These are phyloP conservation scores for Mycena epipterygia DNA, from an alignment of 768 basidiomycete genomes.

Conservation along the genomic window DNA sequence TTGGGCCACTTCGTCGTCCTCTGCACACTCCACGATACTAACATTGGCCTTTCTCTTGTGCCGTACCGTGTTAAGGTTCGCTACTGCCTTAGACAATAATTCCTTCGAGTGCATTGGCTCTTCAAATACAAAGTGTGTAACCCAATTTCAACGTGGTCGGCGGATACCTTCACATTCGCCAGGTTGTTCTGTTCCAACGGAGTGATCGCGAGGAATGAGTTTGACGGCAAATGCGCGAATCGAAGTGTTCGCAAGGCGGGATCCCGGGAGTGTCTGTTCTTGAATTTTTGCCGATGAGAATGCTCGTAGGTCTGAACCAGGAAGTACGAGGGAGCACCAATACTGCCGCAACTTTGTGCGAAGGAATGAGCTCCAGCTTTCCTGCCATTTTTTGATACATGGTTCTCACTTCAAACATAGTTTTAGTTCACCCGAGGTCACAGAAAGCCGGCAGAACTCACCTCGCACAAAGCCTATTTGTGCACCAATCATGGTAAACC, in stretches of 20 bases:
- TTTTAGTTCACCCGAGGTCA: neutral
- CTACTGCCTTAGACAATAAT: neutral
- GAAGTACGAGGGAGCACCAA: conserved; percentile 7
- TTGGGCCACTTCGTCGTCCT: neutral
- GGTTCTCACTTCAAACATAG: neutral
- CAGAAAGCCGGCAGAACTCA: neutral
- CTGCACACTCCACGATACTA: neutral
- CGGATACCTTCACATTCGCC: neutral
- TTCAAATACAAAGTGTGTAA: neutral
- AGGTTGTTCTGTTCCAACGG: neutral
- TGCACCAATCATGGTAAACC: neutral
- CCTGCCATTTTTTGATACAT: conserved; percentile 15
- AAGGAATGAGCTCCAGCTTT: conserved; percentile 4
- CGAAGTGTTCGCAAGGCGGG: neutral
- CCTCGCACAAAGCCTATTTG: conserved; percentile 1
- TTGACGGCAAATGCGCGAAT: neutral
- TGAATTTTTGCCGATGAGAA: neutral
- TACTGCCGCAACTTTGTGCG: neutral
- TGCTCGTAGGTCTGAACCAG: conserved; percentile 8
- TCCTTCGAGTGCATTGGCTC: neutral
- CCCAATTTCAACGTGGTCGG: neutral
- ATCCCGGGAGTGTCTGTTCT: neutral
- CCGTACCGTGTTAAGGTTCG: conserved; percentile 7
- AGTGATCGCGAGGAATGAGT: neutral
- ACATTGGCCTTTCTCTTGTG: neutral